phyloP scores from a whole-genome alignment of 306 rosid genomes.

The Astragalus membranaceus region DNA sequence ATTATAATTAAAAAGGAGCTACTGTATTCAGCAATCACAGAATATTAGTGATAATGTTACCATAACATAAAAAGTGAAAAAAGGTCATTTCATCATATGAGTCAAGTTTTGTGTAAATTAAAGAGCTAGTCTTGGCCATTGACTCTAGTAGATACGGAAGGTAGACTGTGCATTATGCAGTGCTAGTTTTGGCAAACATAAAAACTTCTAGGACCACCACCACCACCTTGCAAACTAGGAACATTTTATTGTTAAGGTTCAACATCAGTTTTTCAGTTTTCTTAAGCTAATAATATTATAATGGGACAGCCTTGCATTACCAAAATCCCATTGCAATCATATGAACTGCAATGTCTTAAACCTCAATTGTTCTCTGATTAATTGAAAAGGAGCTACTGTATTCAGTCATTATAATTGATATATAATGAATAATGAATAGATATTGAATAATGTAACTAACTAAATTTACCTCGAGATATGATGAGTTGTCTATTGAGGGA shows the following conservation, averaged over 20 bases:
- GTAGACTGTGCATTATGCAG: slow-evolving; percentile 22
- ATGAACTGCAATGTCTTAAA: not conserved
- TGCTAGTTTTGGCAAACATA: slow-evolving; percentile 33
- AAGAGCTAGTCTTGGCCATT: slow-evolving; percentile 17
- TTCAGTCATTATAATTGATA: too few species aligned
- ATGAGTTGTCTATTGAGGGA: too few species aligned
- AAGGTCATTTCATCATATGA: slow-evolving; percentile 16
- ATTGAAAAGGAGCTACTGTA: too few species aligned
- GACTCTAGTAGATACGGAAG: slow-evolving; percentile 9
- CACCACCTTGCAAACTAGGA: slow-evolving; percentile 4
- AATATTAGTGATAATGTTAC: too few species aligned
- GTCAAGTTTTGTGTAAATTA: slow-evolving; percentile 14
- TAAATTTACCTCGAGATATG: too few species aligned
- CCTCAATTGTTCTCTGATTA: not conserved
- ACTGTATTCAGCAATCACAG: too few species aligned
- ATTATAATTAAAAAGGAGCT: too few species aligned
- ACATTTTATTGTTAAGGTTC: slow-evolving; percentile 12
- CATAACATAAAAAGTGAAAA: slow-evolving; percentile 14
- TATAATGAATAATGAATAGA: too few species aligned
- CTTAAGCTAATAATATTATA: too few species aligned
- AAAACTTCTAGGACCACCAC: slow-evolving; percentile 29
- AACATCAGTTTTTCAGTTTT: slow-evolving; percentile 7
- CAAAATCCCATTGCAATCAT: not conserved
- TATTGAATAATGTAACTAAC: too few species aligned
- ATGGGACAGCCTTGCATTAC: slow-evolving; percentile 4